phyloP scores from a whole-genome alignment of 352 stramenopile species.

The Pseudoperonospora humuli region DNA sequence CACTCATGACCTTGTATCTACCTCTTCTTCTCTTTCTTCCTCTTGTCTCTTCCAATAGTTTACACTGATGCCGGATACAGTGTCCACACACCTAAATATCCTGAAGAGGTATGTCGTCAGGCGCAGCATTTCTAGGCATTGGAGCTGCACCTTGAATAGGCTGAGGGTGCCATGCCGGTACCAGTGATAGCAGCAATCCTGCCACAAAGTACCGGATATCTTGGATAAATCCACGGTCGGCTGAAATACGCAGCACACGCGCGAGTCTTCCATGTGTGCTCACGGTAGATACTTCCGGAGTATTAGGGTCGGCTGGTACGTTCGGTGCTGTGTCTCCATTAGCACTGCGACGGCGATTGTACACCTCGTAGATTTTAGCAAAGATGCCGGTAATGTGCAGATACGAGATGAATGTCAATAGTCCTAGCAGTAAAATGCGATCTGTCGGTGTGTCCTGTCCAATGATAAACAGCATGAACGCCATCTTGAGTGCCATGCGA shows the following conservation, averaged over 20 bases:
- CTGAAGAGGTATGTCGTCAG: conserved; percentile 61
- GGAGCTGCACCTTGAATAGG: conserved; percentile 29
- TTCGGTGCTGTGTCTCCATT: conserved; percentile 18
- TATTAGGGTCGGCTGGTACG: conserved; percentile 10
- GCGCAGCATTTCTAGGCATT: conserved; percentile 29
- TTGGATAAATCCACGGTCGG: conserved; percentile 58
- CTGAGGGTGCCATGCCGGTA: conserved; percentile 75
- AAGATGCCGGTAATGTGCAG: conserved; percentile 82
- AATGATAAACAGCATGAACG: conserved; percentile 86
- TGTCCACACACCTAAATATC: conserved; percentile 50
- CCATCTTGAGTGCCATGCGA: conserved; percentile 77
- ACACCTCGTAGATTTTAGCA: conserved; percentile 71
- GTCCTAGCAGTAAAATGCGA: conserved; percentile 60
- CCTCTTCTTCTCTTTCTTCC: conserved; percentile 5
- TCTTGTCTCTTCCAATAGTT: conserved; percentile 12
- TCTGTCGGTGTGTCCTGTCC: conserved; percentile 74
- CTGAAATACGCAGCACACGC: conserved; percentile 59
- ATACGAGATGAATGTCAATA: conserved; percentile 71
- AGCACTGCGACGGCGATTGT: conserved; percentile 27
- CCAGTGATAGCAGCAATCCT: conserved; percentile 65
- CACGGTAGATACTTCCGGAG: conserved; percentile 14
- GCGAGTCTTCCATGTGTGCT: conserved; percentile 27
- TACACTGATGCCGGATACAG: conserved; percentile 13
- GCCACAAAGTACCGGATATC: conserved; percentile 77
- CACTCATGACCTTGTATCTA: conserved; percentile 7